These are phyloP conservation scores for Gentiana dahurica DNA, from an alignment of 257 asterid genomes.

Conservation along the genomic window DNA sequence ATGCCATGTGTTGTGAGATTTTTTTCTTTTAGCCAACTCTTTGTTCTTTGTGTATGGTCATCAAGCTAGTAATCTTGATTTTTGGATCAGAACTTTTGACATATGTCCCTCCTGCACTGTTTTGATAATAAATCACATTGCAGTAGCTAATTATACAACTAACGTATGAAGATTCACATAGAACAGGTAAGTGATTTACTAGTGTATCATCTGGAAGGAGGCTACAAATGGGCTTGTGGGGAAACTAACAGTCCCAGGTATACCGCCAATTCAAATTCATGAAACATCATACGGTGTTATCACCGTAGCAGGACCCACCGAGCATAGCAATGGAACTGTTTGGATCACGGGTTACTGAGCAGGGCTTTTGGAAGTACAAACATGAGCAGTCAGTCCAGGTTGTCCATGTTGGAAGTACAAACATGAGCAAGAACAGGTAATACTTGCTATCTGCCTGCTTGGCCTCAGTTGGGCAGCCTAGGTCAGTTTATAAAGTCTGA, in stretches of 20 bases:
- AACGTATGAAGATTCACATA: conserved; percentile 67
- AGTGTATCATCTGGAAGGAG: conserved; percentile 46
- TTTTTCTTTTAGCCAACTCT: too few relatives aligned
- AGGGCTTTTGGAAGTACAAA: conserved; percentile 99
- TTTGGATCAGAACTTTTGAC: too few relatives aligned
- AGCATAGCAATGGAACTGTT: conserved; percentile 68
- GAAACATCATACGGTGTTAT: conserved; percentile 96
- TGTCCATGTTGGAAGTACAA: background rate
- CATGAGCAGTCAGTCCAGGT: conserved; percentile 97
- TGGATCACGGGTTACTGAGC: conserved; percentile 86
- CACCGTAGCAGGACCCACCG: conserved; percentile 97
- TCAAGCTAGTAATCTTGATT: too few relatives aligned
- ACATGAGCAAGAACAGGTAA: too few relatives aligned
- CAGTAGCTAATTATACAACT: conserved; percentile 5
- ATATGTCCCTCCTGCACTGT: too few relatives aligned
- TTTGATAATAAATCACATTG: too few relatives aligned
- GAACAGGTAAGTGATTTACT: conserved; percentile 96
- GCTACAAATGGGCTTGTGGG: conserved; percentile 58
- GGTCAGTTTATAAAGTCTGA: too few relatives aligned
- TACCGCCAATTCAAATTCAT: conserved; percentile 86
- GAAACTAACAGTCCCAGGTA: conserved; percentile 65
- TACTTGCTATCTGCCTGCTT: too few relatives aligned
- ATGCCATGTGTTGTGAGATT: too few relatives aligned
- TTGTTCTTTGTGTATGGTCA: too few relatives aligned
- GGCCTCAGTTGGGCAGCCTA: too few relatives aligned